Conservation (phyloP, 2,329 filamentous ascomycete genomes). For the Pseudogymnoascus sp. region DNA sequence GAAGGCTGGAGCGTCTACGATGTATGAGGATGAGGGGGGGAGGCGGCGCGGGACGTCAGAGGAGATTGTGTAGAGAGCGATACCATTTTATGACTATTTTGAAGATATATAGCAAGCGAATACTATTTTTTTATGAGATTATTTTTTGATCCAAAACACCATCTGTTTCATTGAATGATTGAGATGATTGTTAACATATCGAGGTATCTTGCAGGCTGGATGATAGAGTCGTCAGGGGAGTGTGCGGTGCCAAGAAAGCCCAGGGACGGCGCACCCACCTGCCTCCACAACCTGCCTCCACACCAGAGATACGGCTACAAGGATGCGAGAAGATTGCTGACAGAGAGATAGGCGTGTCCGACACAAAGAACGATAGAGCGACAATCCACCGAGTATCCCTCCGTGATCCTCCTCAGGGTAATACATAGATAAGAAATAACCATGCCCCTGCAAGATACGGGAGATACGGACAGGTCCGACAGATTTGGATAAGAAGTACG, state of each 20-base stretch:
- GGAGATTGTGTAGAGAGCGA: neutral
- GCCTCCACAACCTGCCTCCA: neutral
- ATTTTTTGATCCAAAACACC: neutral
- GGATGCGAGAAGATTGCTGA: neutral
- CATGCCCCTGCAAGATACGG: neutral
- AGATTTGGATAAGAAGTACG: neutral
- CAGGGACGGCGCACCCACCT: neutral
- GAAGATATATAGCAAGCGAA: neutral
- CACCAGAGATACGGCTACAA: neutral
- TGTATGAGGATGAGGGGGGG: neutral
- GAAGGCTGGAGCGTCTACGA: slow-evolving; percentile 5
- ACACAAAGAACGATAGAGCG: neutral
- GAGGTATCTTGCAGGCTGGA: neutral
- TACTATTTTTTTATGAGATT: neutral
- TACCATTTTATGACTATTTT: neutral
- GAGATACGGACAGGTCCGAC: neutral
- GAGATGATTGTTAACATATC: neutral
- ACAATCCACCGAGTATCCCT: neutral
- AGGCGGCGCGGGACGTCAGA: neutral
- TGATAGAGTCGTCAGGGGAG: neutral
- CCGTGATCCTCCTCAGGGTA: neutral
- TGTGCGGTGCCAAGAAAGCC: neutral
- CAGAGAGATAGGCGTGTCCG: neutral
- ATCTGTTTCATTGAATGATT: neutral
- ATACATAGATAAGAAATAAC: neutral